Evolutionary conservation across 495 filamentous ascomycete genomes (phyloP).

Genomic region (Aspergillus nanangensis): DNA sequence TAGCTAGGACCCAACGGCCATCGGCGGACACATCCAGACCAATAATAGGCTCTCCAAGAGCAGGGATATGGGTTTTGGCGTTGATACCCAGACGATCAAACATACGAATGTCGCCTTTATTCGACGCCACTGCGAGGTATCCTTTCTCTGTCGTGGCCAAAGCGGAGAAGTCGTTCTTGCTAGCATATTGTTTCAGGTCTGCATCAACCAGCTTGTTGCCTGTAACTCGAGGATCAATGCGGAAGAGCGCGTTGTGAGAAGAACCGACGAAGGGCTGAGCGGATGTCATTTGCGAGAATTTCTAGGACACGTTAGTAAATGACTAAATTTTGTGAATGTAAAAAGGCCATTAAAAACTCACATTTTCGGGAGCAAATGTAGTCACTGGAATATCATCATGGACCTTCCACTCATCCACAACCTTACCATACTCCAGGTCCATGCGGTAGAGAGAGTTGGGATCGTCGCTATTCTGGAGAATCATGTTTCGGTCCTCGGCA

Average conservation of each 20-base stretch:
- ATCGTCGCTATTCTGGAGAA: conserved; percentile 78
- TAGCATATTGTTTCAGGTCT: conserved; percentile 88
- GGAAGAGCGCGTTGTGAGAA: conserved; percentile 86
- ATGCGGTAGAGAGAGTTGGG: conserved; percentile 95
- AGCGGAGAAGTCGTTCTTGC: conserved; percentile 95
- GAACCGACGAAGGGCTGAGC: conserved; percentile 94
- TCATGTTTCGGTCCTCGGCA: conserved; percentile 86
- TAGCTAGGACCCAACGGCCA: conserved; percentile 91
- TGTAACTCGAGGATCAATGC: conserved; percentile 84
- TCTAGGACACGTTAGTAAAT: conserved; percentile 44
- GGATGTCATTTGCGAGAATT: conserved; percentile 96
- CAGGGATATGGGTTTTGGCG: conserved; percentile 94
- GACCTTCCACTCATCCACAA: conserved; percentile 99
- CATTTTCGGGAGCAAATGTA: conserved; percentile 84
- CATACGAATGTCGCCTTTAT: conserved; percentile 95
- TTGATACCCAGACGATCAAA: conserved; percentile 96
- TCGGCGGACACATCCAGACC: conserved; percentile 93
- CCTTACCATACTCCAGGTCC: conserved; percentile 97
- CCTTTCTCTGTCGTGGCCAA: conserved; percentile 93
- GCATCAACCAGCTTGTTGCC: conserved; percentile 91
- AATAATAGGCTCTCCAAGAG: conserved; percentile 91
- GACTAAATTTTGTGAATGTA: background rate
- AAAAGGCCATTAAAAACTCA: conserved; percentile 25
- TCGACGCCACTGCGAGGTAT: conserved; percentile 92
- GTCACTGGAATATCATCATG: conserved; percentile 93